Conservation (phyloP, 2,329 filamentous ascomycete genomes). For the Colletotrichum camelliae region DNA sequence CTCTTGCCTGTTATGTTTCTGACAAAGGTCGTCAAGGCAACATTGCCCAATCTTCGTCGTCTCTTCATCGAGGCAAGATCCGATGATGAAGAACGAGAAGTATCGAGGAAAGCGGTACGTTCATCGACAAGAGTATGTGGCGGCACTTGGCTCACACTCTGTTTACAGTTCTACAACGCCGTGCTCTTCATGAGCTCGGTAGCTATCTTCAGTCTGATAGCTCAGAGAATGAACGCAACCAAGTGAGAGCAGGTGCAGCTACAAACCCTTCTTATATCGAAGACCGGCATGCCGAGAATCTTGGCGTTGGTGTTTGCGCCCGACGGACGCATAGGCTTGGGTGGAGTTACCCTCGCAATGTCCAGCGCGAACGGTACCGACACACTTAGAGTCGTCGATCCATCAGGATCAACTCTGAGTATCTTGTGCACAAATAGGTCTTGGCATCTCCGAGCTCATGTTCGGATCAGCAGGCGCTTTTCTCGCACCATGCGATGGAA, state of each 20-base stretch:
- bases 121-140: neutral
- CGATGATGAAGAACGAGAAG: slow-evolving; percentile 91
- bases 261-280: neutral
- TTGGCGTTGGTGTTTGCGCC: neutral
- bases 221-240: slow-evolving; percentile 77
- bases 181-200: slow-evolving; percentile 97
- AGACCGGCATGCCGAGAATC: neutral
- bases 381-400: neutral
- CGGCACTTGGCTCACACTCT: neutral
- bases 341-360: neutral
- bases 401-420: neutral
- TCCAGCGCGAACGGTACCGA: neutral
- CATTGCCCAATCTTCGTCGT: slow-evolving; percentile 90
- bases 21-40: slow-evolving; percentile 59
- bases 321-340: neutral
- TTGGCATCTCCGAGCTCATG: neutral
- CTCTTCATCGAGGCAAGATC: slow-evolving; percentile 94
- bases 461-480: neutral
- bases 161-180: slow-evolving; percentile 92
- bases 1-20: neutral
- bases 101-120: slow-evolving; percentile 89
- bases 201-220: slow-evolving; percentile 90
- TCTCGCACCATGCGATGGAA: neutral
- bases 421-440: neutral
- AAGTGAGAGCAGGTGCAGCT: slow-evolving; percentile 20